phyloP scores from a whole-genome alignment of 2,329 filamentous ascomycete genomes.

The Fusarium veterinarium region DNA sequence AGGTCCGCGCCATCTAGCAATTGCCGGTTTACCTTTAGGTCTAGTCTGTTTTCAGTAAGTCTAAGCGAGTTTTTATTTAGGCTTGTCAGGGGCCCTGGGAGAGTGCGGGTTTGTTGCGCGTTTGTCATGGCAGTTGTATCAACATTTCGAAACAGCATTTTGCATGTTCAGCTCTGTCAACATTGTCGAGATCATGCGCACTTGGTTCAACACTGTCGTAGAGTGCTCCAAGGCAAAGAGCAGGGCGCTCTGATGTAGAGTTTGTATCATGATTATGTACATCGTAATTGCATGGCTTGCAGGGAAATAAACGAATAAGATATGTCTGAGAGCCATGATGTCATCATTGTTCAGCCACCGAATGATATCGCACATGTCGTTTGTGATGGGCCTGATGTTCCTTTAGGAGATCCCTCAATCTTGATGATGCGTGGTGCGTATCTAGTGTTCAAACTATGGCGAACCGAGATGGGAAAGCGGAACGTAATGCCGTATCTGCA shows the following conservation, averaged over 20 bases:
- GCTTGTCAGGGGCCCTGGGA: conserved; percentile 17
- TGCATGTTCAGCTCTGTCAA: background rate
- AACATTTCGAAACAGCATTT: background rate
- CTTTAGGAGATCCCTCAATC: conserved; percentile 24
- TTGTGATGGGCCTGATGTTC: background rate
- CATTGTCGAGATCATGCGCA: background rate
- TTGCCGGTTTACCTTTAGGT: conserved; percentile 32
- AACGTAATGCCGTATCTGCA: conserved; percentile 39
- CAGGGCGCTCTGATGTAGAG: background rate
- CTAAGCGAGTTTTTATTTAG: conserved; percentile 22
- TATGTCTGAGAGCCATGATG: conserved; percentile 27
- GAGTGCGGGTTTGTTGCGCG: conserved; percentile 24
- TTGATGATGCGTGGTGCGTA: conserved; percentile 5
- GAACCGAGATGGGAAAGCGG: conserved; percentile 32
- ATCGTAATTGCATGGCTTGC: background rate
- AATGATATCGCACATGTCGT: conserved; percentile 21
- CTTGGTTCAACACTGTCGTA: background rate
- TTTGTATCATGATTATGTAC: background rate
- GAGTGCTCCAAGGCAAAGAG: background rate
- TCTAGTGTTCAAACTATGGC: conserved; percentile 6
- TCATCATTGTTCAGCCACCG: conserved; percentile 35
- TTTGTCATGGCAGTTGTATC: background rate
- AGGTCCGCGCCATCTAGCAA: conserved; percentile 37
- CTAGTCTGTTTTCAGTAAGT: conserved; percentile 30
- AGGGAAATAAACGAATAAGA: background rate